A percentile compares a stretch with the other conserved stretches of the same genome.
These are phyloP conservation scores for Hyphopichia wangnamkhiaoensis DNA, from an alignment of 1,139 yeast species.

Conservation along the genomic window DNA sequence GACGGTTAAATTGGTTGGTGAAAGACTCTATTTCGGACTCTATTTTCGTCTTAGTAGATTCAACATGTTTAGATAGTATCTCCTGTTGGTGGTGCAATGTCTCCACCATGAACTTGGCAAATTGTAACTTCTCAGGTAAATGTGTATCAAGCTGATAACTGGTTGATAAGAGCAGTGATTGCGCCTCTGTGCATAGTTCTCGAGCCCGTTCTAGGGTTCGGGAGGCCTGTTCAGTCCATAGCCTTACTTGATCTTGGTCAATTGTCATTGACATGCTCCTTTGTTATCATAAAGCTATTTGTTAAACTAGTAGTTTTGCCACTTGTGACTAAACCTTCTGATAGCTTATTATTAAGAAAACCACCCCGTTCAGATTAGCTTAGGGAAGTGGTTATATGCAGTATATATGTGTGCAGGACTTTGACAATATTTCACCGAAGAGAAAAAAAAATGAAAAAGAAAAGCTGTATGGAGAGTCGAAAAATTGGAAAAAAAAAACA, in stretches of 20 bases:
- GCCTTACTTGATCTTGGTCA: conserved; percentile 9
- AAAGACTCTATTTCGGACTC: not conserved
- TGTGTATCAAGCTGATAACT: conserved; percentile 20
- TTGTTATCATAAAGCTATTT: too few species aligned
- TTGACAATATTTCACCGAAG: not conserved
- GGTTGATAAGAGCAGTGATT: conserved; percentile 27
- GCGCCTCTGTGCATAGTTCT: conserved; percentile 34
- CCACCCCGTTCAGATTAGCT: too few species aligned
- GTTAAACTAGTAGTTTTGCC: too few species aligned
- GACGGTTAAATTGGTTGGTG: not conserved
- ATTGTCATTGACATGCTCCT: conserved; percentile 1
- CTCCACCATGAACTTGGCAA: conserved; percentile 17
- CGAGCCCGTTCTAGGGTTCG: conserved; percentile 32
- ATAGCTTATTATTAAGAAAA: too few species aligned
- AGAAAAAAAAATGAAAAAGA: not conserved
- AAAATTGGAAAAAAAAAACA: too few species aligned
- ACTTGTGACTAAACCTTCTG: too few species aligned
- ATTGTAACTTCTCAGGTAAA: conserved; percentile 25
- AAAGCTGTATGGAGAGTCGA: not conserved
- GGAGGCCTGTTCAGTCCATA: conserved; percentile 35
- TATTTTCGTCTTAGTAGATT: conserved; percentile 6
- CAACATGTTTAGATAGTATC: conserved; percentile 15
- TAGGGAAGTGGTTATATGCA: too few species aligned
- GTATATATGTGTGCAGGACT: not conserved
- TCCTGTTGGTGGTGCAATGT: conserved; percentile 20